These are phyloP conservation scores for Acacia pycnantha DNA, from an alignment of 331 rosid species.

Conservation along the genomic window DNA sequence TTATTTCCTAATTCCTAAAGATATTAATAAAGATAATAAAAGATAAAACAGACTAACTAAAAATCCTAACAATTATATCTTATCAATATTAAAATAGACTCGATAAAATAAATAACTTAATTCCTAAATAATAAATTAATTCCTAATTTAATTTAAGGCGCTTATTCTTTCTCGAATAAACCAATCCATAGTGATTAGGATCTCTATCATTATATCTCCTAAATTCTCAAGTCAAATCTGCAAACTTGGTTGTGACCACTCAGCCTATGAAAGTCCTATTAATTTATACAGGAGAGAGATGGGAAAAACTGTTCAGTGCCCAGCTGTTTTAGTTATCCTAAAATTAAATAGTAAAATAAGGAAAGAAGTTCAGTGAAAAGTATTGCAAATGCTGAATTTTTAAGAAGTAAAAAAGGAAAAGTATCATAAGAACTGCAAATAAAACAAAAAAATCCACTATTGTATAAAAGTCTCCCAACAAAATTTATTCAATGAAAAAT, in stretches of 20 bases:
- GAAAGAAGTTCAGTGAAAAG: not conserved
- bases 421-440: not conserved
- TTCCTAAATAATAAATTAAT: too few relatives aligned
- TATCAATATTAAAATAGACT: too few relatives aligned
- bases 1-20: too few relatives aligned
- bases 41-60: too few relatives aligned
- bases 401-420: not conserved
- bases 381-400: not conserved
- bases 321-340: not conserved
- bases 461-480: not conserved
- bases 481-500: not conserved
- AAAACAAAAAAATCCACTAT: not conserved
- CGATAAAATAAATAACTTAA: too few relatives aligned
- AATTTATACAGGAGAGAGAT: not conserved
- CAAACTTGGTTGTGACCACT: not conserved
- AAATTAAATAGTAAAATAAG: not conserved
- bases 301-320: constrained; percentile 1
- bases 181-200: too few relatives aligned
- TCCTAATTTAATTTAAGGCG: too few relatives aligned
- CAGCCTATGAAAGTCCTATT: not conserved
- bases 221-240: not conserved
- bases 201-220: not conserved
- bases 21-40: too few relatives aligned
- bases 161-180: too few relatives aligned
- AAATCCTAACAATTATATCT: too few relatives aligned